A percentile compares a stretch with the other conserved stretches of the same genome.
These are phyloP conservation scores for Zostera marina DNA, from an alignment of 116 monocot species.

Conservation along the genomic window DNA sequence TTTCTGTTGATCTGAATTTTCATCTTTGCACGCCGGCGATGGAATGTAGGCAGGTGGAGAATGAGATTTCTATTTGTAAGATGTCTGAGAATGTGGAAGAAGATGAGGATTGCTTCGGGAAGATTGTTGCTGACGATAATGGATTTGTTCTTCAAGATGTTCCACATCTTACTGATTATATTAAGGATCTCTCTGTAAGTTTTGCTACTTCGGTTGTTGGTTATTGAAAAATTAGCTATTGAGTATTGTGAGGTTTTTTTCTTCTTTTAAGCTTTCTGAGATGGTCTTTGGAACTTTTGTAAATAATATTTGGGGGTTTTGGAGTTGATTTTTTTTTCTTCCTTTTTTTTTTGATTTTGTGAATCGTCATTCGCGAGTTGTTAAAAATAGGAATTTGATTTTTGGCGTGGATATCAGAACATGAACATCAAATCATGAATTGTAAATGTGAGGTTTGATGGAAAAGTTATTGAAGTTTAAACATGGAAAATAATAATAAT, in stretches of 20 bases:
- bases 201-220: neutral
- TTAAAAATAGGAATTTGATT: neutral
- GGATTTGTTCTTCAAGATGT: conserved; percentile 43
- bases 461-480: too few relatives aligned
- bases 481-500: too few relatives aligned
- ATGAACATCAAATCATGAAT: too few relatives aligned
- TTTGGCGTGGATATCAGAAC: too few relatives aligned
- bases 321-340: neutral
- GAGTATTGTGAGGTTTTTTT: neutral
- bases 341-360: neutral
- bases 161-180: conserved; percentile 53
- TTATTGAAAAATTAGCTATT: neutral
- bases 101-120: neutral
- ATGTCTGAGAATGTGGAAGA: neutral
- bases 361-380: neutral
- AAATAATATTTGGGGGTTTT: neutral
- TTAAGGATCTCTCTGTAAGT: conserved; percentile 34
- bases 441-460: too few relatives aligned
- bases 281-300: neutral
- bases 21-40: too few relatives aligned
- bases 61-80: neutral
- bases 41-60: neutral
- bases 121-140: neutral
- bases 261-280: neutral
- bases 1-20: neutral